A percentile compares a stretch with the other conserved stretches of the same genome.
Evolutionary conservation across 176 grass and related monocot species (phyloP).

Genomic region (Stipa capillata): DNA sequence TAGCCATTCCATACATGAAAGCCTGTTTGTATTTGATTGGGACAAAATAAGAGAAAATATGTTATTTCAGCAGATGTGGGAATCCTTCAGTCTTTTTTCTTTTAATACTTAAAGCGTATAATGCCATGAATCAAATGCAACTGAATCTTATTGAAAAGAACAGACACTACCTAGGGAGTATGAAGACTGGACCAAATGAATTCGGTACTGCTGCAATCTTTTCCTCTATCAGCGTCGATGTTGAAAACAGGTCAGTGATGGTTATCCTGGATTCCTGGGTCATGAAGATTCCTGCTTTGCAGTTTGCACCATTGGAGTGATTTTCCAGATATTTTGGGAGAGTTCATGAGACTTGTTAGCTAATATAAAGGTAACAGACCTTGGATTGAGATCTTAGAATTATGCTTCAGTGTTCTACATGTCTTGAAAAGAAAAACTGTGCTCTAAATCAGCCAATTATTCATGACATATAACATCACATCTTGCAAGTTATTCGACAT

Average conservation of each 20-base stretch:
- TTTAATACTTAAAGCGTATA: background rate
- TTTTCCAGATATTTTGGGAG: background rate
- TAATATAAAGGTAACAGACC: background rate
- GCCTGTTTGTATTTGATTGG: conserved; percentile 27
- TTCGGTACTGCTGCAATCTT: background rate
- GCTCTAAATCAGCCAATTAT: background rate
- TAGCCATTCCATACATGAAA: conserved; percentile 51
- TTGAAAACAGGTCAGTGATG: background rate
- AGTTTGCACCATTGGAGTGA: conserved; percentile 1
- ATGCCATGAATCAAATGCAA: background rate
- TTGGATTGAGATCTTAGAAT: background rate
- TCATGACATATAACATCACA: background rate
- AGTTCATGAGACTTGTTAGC: background rate
- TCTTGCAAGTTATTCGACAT: background rate
- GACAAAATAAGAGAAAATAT: conserved; percentile 29
- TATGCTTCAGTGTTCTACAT: background rate
- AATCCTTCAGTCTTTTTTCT: background rate
- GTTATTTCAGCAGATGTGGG: conserved; percentile 24
- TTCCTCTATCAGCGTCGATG: background rate
- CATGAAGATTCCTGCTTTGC: background rate
- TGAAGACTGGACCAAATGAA: background rate
- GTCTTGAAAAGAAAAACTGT: background rate
- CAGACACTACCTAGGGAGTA: background rate
- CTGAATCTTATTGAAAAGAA: background rate
- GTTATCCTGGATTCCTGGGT: background rate